A percentile compares a stretch with the other conserved stretches of the same genome.
phyloP scores from a whole-genome alignment of 1,284 basidiomycete genomes.

The Naganishia sp. region DNA sequence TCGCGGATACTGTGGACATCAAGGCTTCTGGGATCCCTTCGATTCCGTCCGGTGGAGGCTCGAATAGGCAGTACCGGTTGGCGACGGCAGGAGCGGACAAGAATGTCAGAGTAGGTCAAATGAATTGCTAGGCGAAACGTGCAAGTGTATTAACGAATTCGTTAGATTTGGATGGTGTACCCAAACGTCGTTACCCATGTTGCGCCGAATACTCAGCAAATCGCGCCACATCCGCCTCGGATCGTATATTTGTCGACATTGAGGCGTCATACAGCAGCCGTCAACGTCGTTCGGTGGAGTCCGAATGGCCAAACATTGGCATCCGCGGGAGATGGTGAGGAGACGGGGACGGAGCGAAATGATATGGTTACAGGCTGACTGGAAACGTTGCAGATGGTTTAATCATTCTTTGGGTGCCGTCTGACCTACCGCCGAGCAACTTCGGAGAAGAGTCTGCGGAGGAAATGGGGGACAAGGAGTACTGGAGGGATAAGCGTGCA shows the following conservation, averaged over 20 bases:
- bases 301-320: slow-evolving; percentile 92
- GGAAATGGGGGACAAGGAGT: slow-evolving; percentile 87
- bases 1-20: background rate
- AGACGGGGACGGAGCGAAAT: too few relatives aligned
- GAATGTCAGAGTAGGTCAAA: slow-evolving; percentile 78
- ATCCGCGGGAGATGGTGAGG: slow-evolving; percentile 88
- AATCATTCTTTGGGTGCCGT: slow-evolving; percentile 92
- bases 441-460: slow-evolving; percentile 77
- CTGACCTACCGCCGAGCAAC: slow-evolving; percentile 68
- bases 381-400: slow-evolving; percentile 72
- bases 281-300: slow-evolving; percentile 95
- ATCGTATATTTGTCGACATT: slow-evolving; percentile 96
- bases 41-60: slow-evolving; percentile 36
- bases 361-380: background rate
- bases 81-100: slow-evolving; percentile 97
- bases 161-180: slow-evolving; percentile 88
- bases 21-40: slow-evolving; percentile 31
- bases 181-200: slow-evolving; percentile 74
- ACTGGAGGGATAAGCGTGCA: slow-evolving; percentile 88
- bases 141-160: background rate
- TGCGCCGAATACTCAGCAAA: slow-evolving; percentile 53
- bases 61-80: slow-evolving; percentile 70
- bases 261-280: slow-evolving; percentile 86
- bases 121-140: background rate
- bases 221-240: slow-evolving; percentile 69